Evolutionary conservation across 345 rosid genomes (phyloP).

Genomic region (Luvunga scandens): DNA sequence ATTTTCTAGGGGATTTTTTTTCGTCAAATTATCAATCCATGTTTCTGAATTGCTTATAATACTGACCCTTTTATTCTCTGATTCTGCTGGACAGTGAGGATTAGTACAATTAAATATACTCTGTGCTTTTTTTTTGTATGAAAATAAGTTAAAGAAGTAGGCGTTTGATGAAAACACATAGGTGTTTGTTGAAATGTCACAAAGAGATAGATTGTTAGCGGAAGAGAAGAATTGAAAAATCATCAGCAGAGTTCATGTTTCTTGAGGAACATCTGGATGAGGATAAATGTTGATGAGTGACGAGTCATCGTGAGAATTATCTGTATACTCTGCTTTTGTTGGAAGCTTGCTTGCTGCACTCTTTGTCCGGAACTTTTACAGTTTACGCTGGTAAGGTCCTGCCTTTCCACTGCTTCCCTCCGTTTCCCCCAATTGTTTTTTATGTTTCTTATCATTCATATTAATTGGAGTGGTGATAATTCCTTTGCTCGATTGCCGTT

Average conservation of each 20-base stretch:
- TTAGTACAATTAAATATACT: slow-evolving; percentile 22
- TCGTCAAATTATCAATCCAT: too few relatives aligned
- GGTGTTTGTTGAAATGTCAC: too few relatives aligned
- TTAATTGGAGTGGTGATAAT: slow-evolving; percentile 15
- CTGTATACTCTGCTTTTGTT: slow-evolving; percentile 54
- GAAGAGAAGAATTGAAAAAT: too few relatives aligned
- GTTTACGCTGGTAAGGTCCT: slow-evolving; percentile 52
- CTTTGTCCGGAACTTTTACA: slow-evolving; percentile 55
- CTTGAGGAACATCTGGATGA: too few relatives aligned
- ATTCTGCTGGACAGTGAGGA: slow-evolving; percentile 49
- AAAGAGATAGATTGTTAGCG: too few relatives aligned
- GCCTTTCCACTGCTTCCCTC: not conserved
- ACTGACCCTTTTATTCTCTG: not conserved
- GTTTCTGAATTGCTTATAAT: not conserved
- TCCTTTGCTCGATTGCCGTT: slow-evolving; percentile 44
- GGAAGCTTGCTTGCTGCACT: slow-evolving; percentile 65
- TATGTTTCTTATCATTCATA: slow-evolving; percentile 1
- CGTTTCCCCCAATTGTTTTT: not conserved
- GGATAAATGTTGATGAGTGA: too few relatives aligned
- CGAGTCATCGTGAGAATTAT: slow-evolving; percentile 16
- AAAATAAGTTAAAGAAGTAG: too few relatives aligned
- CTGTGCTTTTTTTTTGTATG: too few relatives aligned
- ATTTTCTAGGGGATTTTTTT: too few relatives aligned
- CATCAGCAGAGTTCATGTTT: too few relatives aligned
- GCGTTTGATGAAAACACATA: too few relatives aligned